These are phyloP conservation scores for Berberis thunbergii DNA, from an alignment of 164 flowering plant genomes.

Conservation along the genomic window DNA sequence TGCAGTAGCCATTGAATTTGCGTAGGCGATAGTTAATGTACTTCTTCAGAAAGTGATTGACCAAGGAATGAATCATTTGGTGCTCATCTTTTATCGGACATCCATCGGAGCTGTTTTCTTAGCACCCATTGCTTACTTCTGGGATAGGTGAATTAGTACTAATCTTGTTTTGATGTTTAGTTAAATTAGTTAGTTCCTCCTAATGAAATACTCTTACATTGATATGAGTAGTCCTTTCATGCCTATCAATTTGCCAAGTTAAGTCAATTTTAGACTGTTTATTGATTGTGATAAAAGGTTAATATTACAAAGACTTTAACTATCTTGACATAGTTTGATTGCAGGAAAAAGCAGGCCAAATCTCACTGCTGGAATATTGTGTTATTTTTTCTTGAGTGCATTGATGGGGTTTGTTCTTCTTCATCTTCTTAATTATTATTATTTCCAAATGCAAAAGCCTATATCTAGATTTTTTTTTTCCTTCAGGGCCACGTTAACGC, in stretches of 20 bases:
- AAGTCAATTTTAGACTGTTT: too few relatives aligned
- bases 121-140: slow-evolving; percentile 56
- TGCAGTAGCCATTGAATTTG: slow-evolving; percentile 35
- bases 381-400: slow-evolving; percentile 58
- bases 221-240: too few relatives aligned
- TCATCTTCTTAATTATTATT: neutral
- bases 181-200: too few relatives aligned
- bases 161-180: neutral
- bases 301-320: neutral
- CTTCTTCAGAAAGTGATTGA: slow-evolving; percentile 62
- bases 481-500: slow-evolving; percentile 62
- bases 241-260: too few relatives aligned
- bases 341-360: slow-evolving; percentile 61
- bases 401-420: slow-evolving; percentile 51
- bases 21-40: slow-evolving; percentile 51
- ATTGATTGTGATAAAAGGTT: too few relatives aligned
- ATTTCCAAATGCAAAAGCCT: neutral
- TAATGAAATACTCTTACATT: too few relatives aligned
- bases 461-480: neutral
- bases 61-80: slow-evolving; percentile 43
- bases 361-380: slow-evolving; percentile 43
- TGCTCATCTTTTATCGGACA: slow-evolving; percentile 54
- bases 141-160: slow-evolving; percentile 45
- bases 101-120: slow-evolving; percentile 38
- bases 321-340: slow-evolving; percentile 6